Conservation (phyloP, 148 eudicot genomes). For the Vaccinium vitisidaea region DNA sequence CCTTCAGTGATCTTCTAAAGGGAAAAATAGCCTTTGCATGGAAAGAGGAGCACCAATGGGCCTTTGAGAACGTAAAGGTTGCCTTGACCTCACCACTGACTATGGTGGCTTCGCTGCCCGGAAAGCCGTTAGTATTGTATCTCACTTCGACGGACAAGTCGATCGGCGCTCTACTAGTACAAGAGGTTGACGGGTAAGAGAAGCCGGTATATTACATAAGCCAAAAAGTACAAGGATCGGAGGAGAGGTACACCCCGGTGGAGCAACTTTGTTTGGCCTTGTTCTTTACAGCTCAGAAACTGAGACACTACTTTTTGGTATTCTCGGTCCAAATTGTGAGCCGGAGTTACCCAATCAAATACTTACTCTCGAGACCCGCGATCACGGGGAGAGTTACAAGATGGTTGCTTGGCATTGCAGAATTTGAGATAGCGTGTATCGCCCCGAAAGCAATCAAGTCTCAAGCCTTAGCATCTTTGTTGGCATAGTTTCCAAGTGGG, state of each 20-base stretch:
- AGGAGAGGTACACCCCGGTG: background rate
- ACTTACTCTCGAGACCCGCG: background rate
- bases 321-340: background rate
- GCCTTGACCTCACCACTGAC: background rate
- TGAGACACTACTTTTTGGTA: background rate
- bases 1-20: too few species aligned
- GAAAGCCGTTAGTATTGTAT: background rate
- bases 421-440: background rate
- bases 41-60: background rate
- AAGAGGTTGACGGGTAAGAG: background rate
- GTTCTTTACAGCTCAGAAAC: background rate
- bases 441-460: background rate
- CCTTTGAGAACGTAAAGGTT: background rate
- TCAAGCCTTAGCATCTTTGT: background rate
- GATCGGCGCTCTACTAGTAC: background rate
- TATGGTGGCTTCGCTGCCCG: background rate
- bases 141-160: background rate
- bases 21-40: background rate
- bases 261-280: background rate
- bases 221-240: background rate
- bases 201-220: background rate
- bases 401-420: background rate
- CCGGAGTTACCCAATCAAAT: background rate
- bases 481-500: background rate
- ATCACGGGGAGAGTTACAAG: background rate